A percentile compares a stretch with the other conserved stretches of the same genome.
Evolutionary conservation across 1,284 basidiomycete genomes (phyloP).

Genomic region (Pisolithus thermaeus): DNA sequence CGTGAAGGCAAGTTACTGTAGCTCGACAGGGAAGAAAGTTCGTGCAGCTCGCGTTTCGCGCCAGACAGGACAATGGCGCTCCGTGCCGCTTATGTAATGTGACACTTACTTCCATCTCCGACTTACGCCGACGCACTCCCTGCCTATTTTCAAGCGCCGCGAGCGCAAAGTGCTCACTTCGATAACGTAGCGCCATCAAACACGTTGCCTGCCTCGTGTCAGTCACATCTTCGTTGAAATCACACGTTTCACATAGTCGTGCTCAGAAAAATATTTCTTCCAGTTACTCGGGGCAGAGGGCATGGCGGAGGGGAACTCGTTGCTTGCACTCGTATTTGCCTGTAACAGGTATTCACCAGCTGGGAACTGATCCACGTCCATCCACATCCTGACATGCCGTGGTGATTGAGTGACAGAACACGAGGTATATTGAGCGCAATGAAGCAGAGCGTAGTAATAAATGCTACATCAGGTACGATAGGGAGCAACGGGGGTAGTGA

Average conservation of each 20-base stretch:
- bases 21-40: not conserved
- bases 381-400: too few relatives aligned
- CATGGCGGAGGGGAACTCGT: too few relatives aligned
- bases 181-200: not conserved
- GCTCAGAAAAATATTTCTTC: not conserved
- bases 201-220: conserved; percentile 25
- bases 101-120: conserved; percentile 1
- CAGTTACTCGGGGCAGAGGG: too few relatives aligned
- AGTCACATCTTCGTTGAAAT: conserved; percentile 4
- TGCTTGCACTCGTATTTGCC: too few relatives aligned
- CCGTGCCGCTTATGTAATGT: not conserved
- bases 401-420: too few relatives aligned
- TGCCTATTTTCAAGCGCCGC: not conserved
- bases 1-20: not conserved
- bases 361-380: too few relatives aligned
- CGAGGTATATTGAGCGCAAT: not conserved
- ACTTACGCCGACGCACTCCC: not conserved
- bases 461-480: not conserved
- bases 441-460: not conserved
- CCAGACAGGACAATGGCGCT: not conserved
- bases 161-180: not conserved
- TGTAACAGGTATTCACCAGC: too few relatives aligned
- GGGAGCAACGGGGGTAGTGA: not conserved
- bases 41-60: not conserved
- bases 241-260: not conserved